Evolutionary conservation across 2,329 filamentous ascomycete genomes (phyloP).

Genomic region (Gremmenia infestans): DNA sequence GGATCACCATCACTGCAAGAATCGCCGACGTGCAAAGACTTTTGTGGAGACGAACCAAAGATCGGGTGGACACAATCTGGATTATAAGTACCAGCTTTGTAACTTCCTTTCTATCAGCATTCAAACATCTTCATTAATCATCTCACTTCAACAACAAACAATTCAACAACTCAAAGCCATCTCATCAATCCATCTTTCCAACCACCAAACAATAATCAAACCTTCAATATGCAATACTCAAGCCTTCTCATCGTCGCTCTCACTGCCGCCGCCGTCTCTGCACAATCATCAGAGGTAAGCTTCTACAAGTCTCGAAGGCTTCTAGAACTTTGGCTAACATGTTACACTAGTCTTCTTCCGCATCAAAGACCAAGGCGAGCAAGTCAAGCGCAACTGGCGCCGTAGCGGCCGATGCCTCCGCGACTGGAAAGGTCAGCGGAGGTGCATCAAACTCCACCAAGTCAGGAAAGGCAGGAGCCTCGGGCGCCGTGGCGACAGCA

Average conservation of each 20-base stretch:
- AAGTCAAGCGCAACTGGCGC: neutral
- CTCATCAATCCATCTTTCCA: neutral
- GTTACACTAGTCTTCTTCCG: neutral
- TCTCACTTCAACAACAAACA: constrained; percentile 2
- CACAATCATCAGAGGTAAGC: constrained; percentile 12
- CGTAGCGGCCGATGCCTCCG: neutral
- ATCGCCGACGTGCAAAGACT: neutral
- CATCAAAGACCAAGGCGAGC: constrained; percentile 7
- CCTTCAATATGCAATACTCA: constrained; percentile 26
- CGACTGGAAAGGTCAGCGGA: neutral
- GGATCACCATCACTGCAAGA: constrained; percentile 1
- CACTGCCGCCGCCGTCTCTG: constrained; percentile 18
- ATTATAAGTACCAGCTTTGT: constrained; percentile 17
- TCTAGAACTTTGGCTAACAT: neutral
- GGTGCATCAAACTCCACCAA: neutral
- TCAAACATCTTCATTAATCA: constrained; percentile 11
- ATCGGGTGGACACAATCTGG: neutral
- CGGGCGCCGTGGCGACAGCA: constrained; percentile 3
- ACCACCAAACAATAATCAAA: constrained; percentile 1
- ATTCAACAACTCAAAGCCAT: neutral
- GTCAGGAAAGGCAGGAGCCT: constrained; percentile 2
- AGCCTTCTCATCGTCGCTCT: constrained; percentile 21
- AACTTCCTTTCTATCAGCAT: constrained; percentile 7
- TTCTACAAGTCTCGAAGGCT: neutral
- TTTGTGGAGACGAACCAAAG: constrained; percentile 8